A percentile compares a stretch with the other conserved stretches of the same genome.
Evolutionary conservation across 306 rosid species (phyloP).

Genomic region (Sophora flavescens): DNA sequence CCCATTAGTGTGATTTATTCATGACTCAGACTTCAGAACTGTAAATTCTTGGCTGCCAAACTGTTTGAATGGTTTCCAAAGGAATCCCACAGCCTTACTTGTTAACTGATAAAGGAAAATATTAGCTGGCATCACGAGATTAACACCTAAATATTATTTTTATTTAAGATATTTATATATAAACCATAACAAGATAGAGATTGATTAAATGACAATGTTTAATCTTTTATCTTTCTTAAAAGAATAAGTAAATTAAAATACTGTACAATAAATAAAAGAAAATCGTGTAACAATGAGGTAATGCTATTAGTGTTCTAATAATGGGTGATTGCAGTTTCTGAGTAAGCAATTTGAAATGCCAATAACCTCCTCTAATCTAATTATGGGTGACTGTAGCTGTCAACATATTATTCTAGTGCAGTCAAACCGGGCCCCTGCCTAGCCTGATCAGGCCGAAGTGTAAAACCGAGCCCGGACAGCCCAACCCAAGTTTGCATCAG

Average conservation of each 20-base stretch:
- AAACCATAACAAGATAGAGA: neutral
- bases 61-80: neutral
- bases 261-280: neutral
- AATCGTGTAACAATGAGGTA: neutral
- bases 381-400: neutral
- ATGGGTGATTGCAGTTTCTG: no score
- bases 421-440: no score
- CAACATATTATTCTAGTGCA: no score
- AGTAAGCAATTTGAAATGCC: no score
- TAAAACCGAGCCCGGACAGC: no score
- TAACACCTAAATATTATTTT: neutral
- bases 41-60: neutral
- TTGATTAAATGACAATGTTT: neutral
- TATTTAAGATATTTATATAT: neutral
- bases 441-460: no score
- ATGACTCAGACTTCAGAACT: no score
- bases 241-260: neutral
- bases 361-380: neutral
- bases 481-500: no score
- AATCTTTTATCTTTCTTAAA: neutral
- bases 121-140: slow-evolving; percentile 21
- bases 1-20: no score
- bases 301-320: no score
- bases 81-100: neutral
- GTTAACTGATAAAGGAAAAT: neutral